Conservation (phyloP, 139 green algal species). For the Coelastrella sp. region DNA sequence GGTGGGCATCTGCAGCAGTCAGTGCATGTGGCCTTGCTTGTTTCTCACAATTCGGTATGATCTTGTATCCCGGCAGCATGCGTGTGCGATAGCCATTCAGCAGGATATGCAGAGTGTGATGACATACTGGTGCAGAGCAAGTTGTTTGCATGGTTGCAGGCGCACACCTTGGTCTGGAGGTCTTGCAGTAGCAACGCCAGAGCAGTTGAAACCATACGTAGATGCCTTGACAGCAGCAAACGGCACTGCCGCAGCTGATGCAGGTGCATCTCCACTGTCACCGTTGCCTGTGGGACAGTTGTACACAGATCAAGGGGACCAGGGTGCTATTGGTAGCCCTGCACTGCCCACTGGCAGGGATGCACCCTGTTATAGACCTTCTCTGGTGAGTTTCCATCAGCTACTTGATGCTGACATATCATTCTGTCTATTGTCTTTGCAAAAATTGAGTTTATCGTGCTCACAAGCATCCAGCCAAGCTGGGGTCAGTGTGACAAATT, state of each 20-base stretch:
- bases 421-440: no score
- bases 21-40: no score
- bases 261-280: background rate
- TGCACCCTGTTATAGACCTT: slow-evolving; percentile 43
- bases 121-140: background rate
- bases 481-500: no score
- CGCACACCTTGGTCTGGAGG: slow-evolving; percentile 42
- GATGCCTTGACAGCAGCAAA: slow-evolving; percentile 32
- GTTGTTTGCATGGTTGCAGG: background rate
- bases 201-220: slow-evolving; percentile 57
- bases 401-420: no score
- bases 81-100: no score
- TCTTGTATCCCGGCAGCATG: no score
- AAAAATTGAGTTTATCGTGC: no score
- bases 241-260: background rate
- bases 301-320: slow-evolving; percentile 26
- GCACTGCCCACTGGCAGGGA: slow-evolving; percentile 36
- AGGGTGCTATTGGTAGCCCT: slow-evolving; percentile 8
- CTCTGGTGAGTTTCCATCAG: slow-evolving; percentile 49
- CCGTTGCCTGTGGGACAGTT: slow-evolving; percentile 27
- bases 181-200: slow-evolving; percentile 52
- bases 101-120: no score
- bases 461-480: no score
- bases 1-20: no score
- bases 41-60: no score